Evolutionary conservation across 768 basidiomycete genomes (phyloP), one percentile per base, ranked within the genome.

Genomic region (Clathrus columnatus): DNA sequence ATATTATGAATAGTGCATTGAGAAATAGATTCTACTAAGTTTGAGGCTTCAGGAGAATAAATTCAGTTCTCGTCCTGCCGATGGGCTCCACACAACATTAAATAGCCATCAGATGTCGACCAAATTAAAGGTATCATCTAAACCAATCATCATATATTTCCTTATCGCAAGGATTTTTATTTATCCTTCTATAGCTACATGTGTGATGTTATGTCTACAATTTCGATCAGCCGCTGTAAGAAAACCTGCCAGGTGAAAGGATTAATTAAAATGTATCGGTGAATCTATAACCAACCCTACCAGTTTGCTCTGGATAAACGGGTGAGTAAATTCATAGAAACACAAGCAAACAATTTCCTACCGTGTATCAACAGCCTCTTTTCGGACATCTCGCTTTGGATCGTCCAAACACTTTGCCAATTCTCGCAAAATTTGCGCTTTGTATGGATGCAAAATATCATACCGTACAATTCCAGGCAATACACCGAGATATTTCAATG

Each of bases 291-390:
- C 11, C 10, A 36, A 11, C 36, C 36, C 11, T 36, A 36, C 36
- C 36, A 36, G 7, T 5, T 11, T 14, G 36, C 36, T n/a, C 36
- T 36, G 10, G n/a, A 36, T 36, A n/a, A 4, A 36, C n/a, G 7
- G n/a, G 14, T 11, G 11, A 14, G 36, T 36, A 4, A 36, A 36
- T 36, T 36, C 4, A 11, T n/a, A 36, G n/a, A 8, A 36, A 11
- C 4, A 36, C 14, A n/a, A 36, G 10, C 14, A 36, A 30, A 2
- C 27, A 0, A 21, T 17, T 17, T 18, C 23, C 18, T 51, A 76
- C 78, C 85, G 64, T 29, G 91, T 85, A 61, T 91, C 84, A 2
- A 98, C 96, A 1, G 93, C 95, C 63, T 88, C 90, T 62, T 81
- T 84, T 51, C 96, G 76, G 7, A 99, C 93, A 1, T 70, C 70